phyloP scores from a whole-genome alignment of 202 grass and related monocot genomes.

The Digitaria exilis region DNA sequence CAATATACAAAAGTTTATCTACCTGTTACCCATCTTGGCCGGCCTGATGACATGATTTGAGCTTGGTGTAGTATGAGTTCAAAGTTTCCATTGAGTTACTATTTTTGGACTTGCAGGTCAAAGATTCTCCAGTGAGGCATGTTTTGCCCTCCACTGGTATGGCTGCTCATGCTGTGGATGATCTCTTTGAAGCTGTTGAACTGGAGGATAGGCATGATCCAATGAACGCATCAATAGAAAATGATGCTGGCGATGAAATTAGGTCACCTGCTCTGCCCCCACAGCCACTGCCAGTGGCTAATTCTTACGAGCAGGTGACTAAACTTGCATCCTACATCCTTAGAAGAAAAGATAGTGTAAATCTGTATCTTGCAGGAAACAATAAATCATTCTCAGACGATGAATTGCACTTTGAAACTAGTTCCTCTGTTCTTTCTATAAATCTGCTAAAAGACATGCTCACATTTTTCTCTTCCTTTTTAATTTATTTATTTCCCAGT shows the following conservation, averaged over 20 bases:
- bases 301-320: slow-evolving; percentile 61
- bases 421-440: neutral
- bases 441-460: neutral
- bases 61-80: neutral
- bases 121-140: slow-evolving; percentile 55
- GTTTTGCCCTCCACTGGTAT: slow-evolving; percentile 70
- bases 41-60: neutral
- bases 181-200: slow-evolving; percentile 63
- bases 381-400: neutral
- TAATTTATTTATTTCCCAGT: slow-evolving; percentile 43
- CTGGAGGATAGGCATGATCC: slow-evolving; percentile 60
- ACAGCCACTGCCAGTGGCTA: slow-evolving; percentile 40
- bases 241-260: slow-evolving; percentile 42
- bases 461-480: neutral
- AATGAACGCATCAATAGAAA: slow-evolving; percentile 37
- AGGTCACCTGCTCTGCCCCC: slow-evolving; percentile 55
- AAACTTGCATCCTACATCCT: slow-evolving; percentile 16
- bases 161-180: slow-evolving; percentile 69
- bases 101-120: slow-evolving; percentile 56
- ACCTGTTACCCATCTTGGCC: neutral
- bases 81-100: slow-evolving; percentile 20
- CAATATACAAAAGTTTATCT: slow-evolving; percentile 6
- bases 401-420: neutral
- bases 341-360: neutral
- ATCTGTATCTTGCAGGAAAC: neutral